These are phyloP conservation scores for Diversispora epigaea DNA, from an alignment of 192 early-diverging fungal genomes.

Conservation along the genomic window DNA sequence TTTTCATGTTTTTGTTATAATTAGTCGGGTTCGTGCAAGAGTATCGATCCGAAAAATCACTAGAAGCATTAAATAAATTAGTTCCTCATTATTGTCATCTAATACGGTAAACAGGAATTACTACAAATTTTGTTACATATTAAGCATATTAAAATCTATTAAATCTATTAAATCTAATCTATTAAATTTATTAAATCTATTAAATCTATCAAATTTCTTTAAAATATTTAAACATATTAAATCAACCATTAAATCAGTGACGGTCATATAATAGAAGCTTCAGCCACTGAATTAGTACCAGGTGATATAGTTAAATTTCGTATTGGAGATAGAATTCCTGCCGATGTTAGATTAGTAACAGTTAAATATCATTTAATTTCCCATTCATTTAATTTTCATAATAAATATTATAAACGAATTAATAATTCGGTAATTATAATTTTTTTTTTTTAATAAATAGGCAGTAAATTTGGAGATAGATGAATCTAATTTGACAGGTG, in stretches of 20 bases:
- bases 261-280: conserved; percentile 51
- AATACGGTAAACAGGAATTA: conserved; percentile 53
- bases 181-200: no score
- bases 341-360: conserved; percentile 79
- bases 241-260: conserved; percentile 44
- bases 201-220: no score
- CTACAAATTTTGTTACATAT: background rate
- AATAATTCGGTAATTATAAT: background rate
- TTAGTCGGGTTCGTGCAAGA: conserved; percentile 87
- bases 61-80: conserved; percentile 80
- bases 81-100: conserved; percentile 86
- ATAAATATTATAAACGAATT: background rate
- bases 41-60: conserved; percentile 80
- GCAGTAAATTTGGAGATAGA: conserved; percentile 86
- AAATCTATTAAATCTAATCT: no score
- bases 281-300: conserved; percentile 84
- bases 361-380: conserved; percentile 23
- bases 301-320: conserved; percentile 88
- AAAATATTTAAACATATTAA: no score
- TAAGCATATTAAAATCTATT: no score
- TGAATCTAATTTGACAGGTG: conserved; percentile 87
- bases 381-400: background rate
- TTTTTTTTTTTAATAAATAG: conserved; percentile 31
- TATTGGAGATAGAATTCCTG: conserved; percentile 91
- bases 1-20: background rate